Conservation (phyloP, 2,329 filamentous ascomycete species). For the Epichloe scottii region DNA sequence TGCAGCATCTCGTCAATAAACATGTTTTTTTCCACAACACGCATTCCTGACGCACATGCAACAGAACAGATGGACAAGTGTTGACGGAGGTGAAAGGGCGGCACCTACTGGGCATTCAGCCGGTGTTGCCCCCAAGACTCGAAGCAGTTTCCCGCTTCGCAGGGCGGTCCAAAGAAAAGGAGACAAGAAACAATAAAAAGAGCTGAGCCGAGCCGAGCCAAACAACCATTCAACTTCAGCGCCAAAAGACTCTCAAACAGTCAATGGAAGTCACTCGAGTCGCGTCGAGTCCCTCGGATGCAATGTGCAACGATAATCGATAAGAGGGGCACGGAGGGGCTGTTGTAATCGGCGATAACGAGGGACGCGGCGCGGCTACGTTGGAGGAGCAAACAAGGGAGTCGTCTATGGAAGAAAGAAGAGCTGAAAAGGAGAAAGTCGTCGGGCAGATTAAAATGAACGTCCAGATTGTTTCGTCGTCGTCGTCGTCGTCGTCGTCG, state of each 20-base stretch:
- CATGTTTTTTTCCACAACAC: neutral
- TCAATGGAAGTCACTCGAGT: neutral
- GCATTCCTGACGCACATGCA: neutral
- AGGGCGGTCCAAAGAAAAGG: constrained; percentile 8
- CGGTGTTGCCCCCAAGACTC: constrained; percentile 15
- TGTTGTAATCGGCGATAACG: constrained; percentile 3
- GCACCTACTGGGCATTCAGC: constrained; percentile 25
- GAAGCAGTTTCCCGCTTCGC: constrained; percentile 22
- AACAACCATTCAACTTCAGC: neutral
- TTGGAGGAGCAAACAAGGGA: neutral
- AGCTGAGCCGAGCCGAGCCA: neutral
- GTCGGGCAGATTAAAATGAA: neutral
- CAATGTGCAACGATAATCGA: constrained; percentile 1
- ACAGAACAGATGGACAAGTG: neutral
- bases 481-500: constrained; percentile 1
- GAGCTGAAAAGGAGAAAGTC: neutral
- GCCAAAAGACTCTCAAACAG: neutral
- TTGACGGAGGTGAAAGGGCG: constrained; percentile 2
- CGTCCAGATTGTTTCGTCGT: constrained; percentile 2
- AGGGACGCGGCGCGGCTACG: constrained; percentile 2
- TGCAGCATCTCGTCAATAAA: neutral
- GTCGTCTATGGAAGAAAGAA: neutral
- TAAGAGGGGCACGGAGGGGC: constrained; percentile 7
- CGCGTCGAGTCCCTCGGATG: constrained; percentile 1
- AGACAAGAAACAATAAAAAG: neutral